phyloP scores from a whole-genome alignment of 352 stramenopile genomes.

The Phytophthora capsici region DNA sequence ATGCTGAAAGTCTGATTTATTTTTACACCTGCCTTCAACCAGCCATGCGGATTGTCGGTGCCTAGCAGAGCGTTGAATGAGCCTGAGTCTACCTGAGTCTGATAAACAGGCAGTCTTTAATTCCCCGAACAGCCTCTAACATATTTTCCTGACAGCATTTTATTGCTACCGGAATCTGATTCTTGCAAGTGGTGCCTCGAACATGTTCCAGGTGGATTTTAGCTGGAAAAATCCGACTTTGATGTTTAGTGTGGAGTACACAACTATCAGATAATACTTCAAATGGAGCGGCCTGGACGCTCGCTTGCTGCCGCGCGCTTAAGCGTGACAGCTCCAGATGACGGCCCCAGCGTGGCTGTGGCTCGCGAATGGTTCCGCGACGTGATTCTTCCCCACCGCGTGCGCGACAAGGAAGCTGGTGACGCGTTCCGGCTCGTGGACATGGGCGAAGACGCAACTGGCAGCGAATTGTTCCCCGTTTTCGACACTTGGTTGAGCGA shows the following conservation, averaged over 20 bases:
- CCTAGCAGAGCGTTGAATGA: neutral
- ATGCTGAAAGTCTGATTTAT: constrained; percentile 30
- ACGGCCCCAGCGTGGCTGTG: constrained; percentile 39
- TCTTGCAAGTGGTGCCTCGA: too few species aligned
- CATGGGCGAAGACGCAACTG: constrained; percentile 65
- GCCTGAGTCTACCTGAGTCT: neutral
- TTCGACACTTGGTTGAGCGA: constrained; percentile 64
- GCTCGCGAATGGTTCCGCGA: constrained; percentile 60
- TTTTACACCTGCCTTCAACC: constrained; percentile 5
- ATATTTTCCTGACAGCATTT: too few species aligned
- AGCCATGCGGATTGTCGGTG: constrained; percentile 1
- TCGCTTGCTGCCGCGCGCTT: constrained; percentile 25
- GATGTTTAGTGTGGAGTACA: constrained; percentile 6
- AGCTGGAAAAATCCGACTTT: too few species aligned
- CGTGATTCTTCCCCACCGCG: constrained; percentile 64
- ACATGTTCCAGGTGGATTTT: neutral
- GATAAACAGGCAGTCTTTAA: too few species aligned
- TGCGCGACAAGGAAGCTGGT: constrained; percentile 43
- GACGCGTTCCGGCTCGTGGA: constrained; percentile 59
- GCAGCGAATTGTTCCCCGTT: constrained; percentile 68
- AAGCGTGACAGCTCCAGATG: constrained; percentile 29
- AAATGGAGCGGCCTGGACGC: constrained; percentile 22
- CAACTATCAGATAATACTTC: constrained; percentile 7
- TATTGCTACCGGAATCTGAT: too few species aligned
- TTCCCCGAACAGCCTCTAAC: too few species aligned